Evolutionary conservation across 345 rosid genomes (phyloP).

Genomic region (Turritis glabra): DNA sequence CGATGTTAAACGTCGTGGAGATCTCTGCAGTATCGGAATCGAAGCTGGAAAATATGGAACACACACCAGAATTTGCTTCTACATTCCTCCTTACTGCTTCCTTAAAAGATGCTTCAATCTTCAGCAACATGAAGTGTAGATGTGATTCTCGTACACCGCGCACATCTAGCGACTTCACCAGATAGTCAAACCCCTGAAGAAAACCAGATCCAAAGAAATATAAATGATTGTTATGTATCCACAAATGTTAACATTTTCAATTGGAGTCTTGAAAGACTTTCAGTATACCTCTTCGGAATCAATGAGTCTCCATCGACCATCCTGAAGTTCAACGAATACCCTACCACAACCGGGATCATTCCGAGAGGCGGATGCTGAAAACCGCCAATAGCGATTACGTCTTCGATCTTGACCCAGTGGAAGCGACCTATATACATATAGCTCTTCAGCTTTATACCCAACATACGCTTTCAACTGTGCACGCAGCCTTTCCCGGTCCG

Average conservation of each 20-base stretch:
- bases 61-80: not conserved
- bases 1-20: slow-evolving; percentile 62
- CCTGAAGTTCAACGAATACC: slow-evolving; percentile 73
- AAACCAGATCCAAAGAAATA: not conserved
- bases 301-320: slow-evolving; percentile 79
- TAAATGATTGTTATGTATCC: not conserved
- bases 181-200: slow-evolving; percentile 67
- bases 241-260: slow-evolving; percentile 5
- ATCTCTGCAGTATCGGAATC: slow-evolving; percentile 54
- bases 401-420: slow-evolving; percentile 94
- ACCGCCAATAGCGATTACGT: slow-evolving; percentile 88
- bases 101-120: slow-evolving; percentile 68
- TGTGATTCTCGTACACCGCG: slow-evolving; percentile 84
- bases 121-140: slow-evolving; percentile 67
- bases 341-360: slow-evolving; percentile 90
- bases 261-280: not conserved
- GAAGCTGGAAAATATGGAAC: slow-evolving; percentile 28
- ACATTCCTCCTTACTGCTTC: slow-evolving; percentile 53
- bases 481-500: slow-evolving; percentile 71
- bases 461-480: slow-evolving; percentile 71
- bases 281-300: slow-evolving; percentile 69
- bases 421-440: slow-evolving; percentile 71
- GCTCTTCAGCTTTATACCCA: slow-evolving; percentile 82
- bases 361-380: slow-evolving; percentile 63
- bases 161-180: slow-evolving; percentile 68